Conservation (phyloP, 2,329 filamentous ascomycete genomes). For the Verticillium dahliae region DNA sequence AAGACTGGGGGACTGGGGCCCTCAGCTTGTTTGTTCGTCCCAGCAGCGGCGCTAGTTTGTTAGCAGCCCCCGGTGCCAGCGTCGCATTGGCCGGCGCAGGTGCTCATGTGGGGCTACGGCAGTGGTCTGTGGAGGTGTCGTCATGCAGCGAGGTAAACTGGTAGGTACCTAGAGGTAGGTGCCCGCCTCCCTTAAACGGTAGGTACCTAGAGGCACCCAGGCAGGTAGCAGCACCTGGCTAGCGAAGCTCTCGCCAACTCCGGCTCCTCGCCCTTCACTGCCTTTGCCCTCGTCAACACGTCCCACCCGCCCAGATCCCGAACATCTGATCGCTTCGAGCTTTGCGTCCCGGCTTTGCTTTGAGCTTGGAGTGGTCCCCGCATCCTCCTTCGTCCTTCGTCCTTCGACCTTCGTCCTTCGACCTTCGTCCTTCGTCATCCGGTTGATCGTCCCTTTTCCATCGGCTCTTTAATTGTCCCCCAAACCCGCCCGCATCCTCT, state of each 20-base stretch:
- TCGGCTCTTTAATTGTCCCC: background rate
- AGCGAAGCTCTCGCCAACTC: too few relatives aligned
- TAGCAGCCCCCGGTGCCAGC: too few relatives aligned
- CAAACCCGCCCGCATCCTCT: background rate
- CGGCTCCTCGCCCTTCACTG: too few relatives aligned
- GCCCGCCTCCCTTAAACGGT: background rate
- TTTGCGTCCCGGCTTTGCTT: slow-evolving; percentile 5
- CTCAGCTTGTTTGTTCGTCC: background rate
- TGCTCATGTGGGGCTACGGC: background rate
- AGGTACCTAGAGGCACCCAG: background rate
- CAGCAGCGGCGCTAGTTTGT: background rate
- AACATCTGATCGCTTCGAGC: background rate
- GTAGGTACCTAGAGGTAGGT: background rate
- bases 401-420: background rate
- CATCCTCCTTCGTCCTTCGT: slow-evolving; percentile 3
- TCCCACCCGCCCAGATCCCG: background rate
- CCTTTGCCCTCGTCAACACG: too few relatives aligned
- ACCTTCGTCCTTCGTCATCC: slow-evolving; percentile 5
- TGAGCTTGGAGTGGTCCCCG: slow-evolving; percentile 1
- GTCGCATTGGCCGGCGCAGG: background rate
- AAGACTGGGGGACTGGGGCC: background rate
- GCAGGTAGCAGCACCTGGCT: background rate
- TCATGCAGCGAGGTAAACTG: slow-evolving; percentile 2
- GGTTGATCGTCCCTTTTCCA: slow-evolving; percentile 3
- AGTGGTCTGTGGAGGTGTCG: slow-evolving; percentile 10